Percentiles rank a stretch among this genome's conserved stretches.
Conservation (phyloP, 2,329 filamentous ascomycete genomes). For the Beauveria caledonica region DNA sequence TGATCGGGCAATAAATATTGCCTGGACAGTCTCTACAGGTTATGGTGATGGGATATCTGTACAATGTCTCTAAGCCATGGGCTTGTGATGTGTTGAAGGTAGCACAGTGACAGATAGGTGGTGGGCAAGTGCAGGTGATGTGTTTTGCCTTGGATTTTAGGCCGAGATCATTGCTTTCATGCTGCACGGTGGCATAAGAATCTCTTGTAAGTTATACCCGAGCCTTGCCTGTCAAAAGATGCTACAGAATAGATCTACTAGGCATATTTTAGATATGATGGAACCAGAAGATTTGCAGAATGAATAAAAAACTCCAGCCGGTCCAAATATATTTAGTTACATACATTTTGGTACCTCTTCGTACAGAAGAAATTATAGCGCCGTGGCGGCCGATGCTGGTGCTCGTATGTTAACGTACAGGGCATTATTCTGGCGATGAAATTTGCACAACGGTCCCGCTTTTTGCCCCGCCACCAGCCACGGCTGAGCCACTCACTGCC, state of each 20-base stretch:
- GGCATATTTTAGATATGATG: too few species aligned
- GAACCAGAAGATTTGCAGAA: too few species aligned
- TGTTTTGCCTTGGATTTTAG: neutral
- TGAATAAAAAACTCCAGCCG: too few species aligned
- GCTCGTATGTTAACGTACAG: neutral
- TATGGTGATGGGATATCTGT: too few species aligned
- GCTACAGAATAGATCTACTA: neutral
- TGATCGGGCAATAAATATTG: too few species aligned
- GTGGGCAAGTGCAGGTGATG: neutral
- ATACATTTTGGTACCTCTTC: neutral
- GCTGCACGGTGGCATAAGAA: neutral
- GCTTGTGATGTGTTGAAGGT: neutral
- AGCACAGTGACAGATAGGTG: neutral
- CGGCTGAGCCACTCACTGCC: neutral
- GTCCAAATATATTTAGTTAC: neutral
- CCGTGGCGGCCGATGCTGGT: neutral
- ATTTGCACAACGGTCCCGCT: neutral
- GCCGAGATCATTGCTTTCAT: neutral
- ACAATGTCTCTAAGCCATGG: too few species aligned
- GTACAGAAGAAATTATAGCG: neutral
- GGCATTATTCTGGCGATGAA: neutral
- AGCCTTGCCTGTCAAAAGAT: neutral
- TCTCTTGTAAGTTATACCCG: neutral
- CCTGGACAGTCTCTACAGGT: too few species aligned
- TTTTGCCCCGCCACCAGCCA: slow-evolving; percentile 4